A percentile compares a stretch with the other conserved stretches of the same genome.
These are phyloP conservation scores for Mesotaenium endlicherianum DNA, from an alignment of 139 green algal species.

Conservation along the genomic window DNA sequence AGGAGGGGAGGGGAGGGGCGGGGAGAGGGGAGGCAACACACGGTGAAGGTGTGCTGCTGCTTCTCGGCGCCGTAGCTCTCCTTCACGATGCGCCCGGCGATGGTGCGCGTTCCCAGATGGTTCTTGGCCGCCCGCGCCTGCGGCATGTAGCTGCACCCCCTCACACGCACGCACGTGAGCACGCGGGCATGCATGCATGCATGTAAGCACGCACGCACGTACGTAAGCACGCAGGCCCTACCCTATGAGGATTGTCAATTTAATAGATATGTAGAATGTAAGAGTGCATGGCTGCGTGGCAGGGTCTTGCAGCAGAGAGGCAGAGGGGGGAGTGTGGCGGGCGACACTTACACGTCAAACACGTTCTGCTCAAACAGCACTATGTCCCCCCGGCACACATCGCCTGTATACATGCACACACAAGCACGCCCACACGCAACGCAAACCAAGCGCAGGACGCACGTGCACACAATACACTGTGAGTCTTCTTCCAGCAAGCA, in stretches of 20 bases:
- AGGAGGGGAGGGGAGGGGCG: not conserved
- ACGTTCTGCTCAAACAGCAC: not conserved
- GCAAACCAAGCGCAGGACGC: not conserved
- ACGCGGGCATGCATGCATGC: too few species aligned
- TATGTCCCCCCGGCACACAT: conserved; percentile 5
- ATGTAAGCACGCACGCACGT: not conserved
- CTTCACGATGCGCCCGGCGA: not conserved
- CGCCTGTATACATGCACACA: not conserved
- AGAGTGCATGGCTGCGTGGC: too few species aligned
- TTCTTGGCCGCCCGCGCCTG: not conserved
- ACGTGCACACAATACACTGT: not conserved
- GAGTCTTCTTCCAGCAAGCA: not conserved
- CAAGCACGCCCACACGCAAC: not conserved
- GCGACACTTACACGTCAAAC: not conserved
- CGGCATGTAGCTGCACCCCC: not conserved
- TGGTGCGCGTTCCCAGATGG: not conserved
- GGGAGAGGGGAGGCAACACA: not conserved
- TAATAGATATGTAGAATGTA: too few species aligned
- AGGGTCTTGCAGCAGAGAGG: too few species aligned
- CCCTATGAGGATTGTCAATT: too few species aligned
- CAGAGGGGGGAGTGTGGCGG: too few species aligned
- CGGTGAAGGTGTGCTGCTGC: conserved; percentile 16
- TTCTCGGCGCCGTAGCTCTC: conserved; percentile 8
- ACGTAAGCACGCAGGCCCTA: not conserved
- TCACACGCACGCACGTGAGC: not conserved